phyloP scores from a whole-genome alignment of 2,329 filamentous ascomycete genomes.

The Ramularia collo-cygni region DNA sequence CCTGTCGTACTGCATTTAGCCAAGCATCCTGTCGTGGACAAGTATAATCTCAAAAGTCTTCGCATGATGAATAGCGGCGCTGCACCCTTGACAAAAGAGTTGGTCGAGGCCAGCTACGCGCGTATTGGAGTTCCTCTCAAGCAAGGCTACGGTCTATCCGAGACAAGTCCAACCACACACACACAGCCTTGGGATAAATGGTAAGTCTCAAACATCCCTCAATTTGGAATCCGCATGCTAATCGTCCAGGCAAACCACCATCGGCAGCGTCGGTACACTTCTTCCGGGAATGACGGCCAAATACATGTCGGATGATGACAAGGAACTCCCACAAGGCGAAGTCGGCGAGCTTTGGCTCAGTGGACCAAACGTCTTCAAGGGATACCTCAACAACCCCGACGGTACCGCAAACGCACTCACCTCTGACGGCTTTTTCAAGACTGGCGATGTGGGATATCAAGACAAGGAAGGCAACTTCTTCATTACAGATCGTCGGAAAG shows the following conservation, averaged over 20 bases:
- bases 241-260: constrained; percentile 44
- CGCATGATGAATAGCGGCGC: constrained; percentile 80
- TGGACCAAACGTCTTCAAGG: constrained; percentile 81
- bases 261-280: constrained; percentile 72
- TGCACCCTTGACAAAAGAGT: constrained; percentile 72
- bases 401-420: constrained; percentile 66
- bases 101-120: constrained; percentile 68
- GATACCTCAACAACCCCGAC: constrained; percentile 68
- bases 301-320: constrained; percentile 58
- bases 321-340: constrained; percentile 75
- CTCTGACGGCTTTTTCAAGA: constrained; percentile 76
- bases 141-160: constrained; percentile 86
- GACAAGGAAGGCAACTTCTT: constrained; percentile 74
- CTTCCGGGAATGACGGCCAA: constrained; percentile 74
- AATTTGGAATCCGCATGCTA: background rate
- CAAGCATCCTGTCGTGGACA: constrained; percentile 69
- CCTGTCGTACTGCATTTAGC: constrained; percentile 74
- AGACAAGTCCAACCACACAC: constrained; percentile 75
- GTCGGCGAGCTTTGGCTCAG: constrained; percentile 66
- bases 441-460: constrained; percentile 74
- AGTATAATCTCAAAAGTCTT: constrained; percentile 77
- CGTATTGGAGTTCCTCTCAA: constrained; percentile 75
- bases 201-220: constrained; percentile 32
- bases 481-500: constrained; percentile 75
- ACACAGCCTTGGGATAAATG: constrained; percentile 66